phyloP scores from a whole-genome alignment of 2,329 filamentous ascomycete genomes.

The Niveomyces coronatus region DNA sequence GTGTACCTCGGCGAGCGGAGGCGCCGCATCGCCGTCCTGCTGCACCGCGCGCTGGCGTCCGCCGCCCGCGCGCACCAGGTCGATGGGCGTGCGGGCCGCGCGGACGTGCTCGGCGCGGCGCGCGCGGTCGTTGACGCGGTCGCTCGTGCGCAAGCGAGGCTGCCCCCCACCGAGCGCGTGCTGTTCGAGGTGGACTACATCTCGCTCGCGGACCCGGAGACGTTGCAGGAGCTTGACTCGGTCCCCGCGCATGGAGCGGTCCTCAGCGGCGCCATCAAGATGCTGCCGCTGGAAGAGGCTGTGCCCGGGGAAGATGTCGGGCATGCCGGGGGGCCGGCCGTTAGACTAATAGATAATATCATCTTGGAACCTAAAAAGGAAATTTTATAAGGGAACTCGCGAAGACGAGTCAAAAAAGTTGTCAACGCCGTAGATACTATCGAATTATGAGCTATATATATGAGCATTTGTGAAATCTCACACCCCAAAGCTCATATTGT shows the following conservation, averaged over 20 bases:
- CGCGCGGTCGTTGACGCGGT: conserved; percentile 45
- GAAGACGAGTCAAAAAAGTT: no score
- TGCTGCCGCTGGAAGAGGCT: conserved; percentile 68
- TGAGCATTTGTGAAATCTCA: no score
- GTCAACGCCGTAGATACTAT: no score
- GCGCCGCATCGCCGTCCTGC: conserved; percentile 59
- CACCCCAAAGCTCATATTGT: no score
- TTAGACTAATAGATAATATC: conserved; percentile 91
- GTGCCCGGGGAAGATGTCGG: conserved; percentile 65
- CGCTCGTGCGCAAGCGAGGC: conserved; percentile 49
- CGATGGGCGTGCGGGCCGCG: conserved; percentile 41
- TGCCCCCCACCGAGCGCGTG: conserved; percentile 51
- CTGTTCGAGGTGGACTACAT: conserved; percentile 84
- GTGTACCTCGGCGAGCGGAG: conserved; percentile 77
- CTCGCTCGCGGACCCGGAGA: conserved; percentile 76
- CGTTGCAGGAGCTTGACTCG: conserved; percentile 64
- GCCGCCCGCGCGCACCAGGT: conserved; percentile 61
- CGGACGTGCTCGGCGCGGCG: conserved; percentile 63
- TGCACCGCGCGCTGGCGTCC: conserved; percentile 57
- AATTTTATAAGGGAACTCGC: no score
- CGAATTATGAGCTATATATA: no score
- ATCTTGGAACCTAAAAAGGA: conserved; percentile 43
- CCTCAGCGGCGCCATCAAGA: conserved; percentile 82
- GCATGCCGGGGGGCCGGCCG: conserved; percentile 58
- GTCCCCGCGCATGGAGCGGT: conserved; percentile 65